Evolutionary conservation across 345 rosid species (phyloP).

Genomic region (Cardiospermum halicacabum): DNA sequence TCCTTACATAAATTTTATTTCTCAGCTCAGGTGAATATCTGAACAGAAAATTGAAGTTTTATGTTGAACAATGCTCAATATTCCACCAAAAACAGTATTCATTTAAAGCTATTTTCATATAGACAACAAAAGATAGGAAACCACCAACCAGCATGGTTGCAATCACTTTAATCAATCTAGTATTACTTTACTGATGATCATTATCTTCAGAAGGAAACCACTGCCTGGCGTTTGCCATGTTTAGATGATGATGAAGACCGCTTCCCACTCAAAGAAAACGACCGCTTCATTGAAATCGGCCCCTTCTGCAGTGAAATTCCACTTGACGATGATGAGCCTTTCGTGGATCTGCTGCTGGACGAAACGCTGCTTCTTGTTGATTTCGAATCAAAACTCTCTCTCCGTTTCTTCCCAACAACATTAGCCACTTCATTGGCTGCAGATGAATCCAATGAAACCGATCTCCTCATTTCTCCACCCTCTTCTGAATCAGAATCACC

Average conservation of each 20-base stretch:
- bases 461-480: slow-evolving; percentile 39
- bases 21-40: too few relatives aligned
- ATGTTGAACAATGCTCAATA: too few relatives aligned
- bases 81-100: too few relatives aligned
- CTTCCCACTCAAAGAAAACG: slow-evolving; percentile 32
- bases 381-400: slow-evolving; percentile 8
- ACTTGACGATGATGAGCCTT: slow-evolving; percentile 29
- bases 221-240: slow-evolving; percentile 23
- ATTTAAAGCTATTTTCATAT: too few relatives aligned
- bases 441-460: slow-evolving; percentile 45
- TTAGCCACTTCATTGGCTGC: slow-evolving; percentile 23
- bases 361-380: too few relatives aligned
- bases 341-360: slow-evolving; percentile 31
- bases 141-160: too few relatives aligned
- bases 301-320: slow-evolving; percentile 38
- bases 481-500: slow-evolving; percentile 18
- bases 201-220: slow-evolving; percentile 14
- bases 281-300: slow-evolving; percentile 35
- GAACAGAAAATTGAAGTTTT: too few relatives aligned
- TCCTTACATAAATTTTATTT: too few relatives aligned
- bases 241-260: slow-evolving; percentile 24
- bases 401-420: slow-evolving; percentile 13
- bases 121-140: too few relatives aligned
- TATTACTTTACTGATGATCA: too few relatives aligned
- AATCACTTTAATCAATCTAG: too few relatives aligned